phyloP scores from a whole-genome alignment of 1,284 basidiomycete genomes.

The Moniliella sp. region DNA sequence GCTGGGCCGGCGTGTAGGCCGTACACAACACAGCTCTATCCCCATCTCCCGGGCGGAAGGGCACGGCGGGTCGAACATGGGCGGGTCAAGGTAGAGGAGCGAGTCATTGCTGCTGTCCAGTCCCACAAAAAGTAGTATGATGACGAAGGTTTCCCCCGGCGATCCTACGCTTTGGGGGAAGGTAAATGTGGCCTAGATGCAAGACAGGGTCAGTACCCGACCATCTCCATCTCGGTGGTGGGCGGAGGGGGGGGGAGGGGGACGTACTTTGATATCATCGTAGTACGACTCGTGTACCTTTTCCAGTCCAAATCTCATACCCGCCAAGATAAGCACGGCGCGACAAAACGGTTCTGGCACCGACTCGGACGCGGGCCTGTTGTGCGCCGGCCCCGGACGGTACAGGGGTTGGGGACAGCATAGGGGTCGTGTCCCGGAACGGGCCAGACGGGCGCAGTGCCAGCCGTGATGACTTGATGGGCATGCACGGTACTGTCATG shows the following conservation, averaged over 20 bases:
- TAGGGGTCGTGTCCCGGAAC: too few relatives aligned
- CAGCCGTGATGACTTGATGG: too few relatives aligned
- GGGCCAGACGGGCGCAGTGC: too few relatives aligned
- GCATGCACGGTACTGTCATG: too few relatives aligned
- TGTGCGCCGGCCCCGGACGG: too few relatives aligned
- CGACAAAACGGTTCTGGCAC: too few relatives aligned
- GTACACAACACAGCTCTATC: slow-evolving; percentile 45
- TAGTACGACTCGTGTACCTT: slow-evolving; percentile 87
- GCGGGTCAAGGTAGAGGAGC: slow-evolving; percentile 78
- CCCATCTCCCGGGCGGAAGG: slow-evolving; percentile 39
- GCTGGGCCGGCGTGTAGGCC: slow-evolving; percentile 46
- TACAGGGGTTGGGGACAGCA: too few relatives aligned
- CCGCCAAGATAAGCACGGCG: slow-evolving; percentile 72
- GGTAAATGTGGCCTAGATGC: slow-evolving; percentile 68
- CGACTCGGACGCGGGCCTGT: too few relatives aligned
- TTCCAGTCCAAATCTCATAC: slow-evolving; percentile 66
- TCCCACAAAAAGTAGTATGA: slow-evolving; percentile 94
- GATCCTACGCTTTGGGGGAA: slow-evolving; percentile 84
- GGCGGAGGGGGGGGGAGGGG: too few relatives aligned
- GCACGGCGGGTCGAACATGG: slow-evolving; percentile 58
- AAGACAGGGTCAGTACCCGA: too few relatives aligned
- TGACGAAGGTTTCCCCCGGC: slow-evolving; percentile 79
- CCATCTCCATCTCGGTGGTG: background rate
- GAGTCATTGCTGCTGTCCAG: slow-evolving; percentile 41
- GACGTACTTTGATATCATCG: slow-evolving; percentile 62